These are phyloP conservation scores for Fusarium incarnatum DNA, from an alignment of 2,329 filamentous ascomycete species.

Conservation along the genomic window DNA sequence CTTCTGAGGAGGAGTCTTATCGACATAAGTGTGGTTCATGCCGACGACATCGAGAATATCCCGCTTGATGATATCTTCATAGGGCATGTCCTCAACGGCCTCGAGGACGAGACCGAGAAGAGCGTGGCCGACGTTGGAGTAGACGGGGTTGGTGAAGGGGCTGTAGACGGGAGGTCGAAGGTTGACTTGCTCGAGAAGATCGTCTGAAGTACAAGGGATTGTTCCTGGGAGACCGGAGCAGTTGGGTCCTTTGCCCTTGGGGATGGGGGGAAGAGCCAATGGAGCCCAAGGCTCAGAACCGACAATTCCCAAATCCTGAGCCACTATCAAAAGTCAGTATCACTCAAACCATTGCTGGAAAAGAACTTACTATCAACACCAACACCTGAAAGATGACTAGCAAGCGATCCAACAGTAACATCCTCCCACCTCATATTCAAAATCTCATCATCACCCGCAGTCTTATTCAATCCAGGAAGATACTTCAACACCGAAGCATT, in stretches of 20 bases:
- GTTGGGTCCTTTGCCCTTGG: slow-evolving; percentile 44
- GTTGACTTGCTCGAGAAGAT: slow-evolving; percentile 47
- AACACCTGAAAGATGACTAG: slow-evolving; percentile 60
- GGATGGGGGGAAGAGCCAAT: slow-evolving; percentile 50
- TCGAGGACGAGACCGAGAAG: slow-evolving; percentile 60
- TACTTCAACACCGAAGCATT: slow-evolving; percentile 60
- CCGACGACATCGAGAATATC: slow-evolving; percentile 56
- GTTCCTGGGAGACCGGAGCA: slow-evolving; percentile 54
- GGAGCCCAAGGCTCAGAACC: slow-evolving; percentile 44
- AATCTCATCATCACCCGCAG: slow-evolving; percentile 45
- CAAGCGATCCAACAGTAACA: slow-evolving; percentile 59
- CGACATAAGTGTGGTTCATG: slow-evolving; percentile 56
- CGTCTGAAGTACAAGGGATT: slow-evolving; percentile 47
- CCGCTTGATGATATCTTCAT: slow-evolving; percentile 54
- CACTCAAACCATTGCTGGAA: too few relatives aligned
- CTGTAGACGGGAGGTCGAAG: slow-evolving; percentile 54
- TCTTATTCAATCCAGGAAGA: slow-evolving; percentile 53
- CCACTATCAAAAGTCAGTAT: slow-evolving; percentile 43
- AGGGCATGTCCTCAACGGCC: slow-evolving; percentile 55
- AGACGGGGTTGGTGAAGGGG: slow-evolving; percentile 59
- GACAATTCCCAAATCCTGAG: slow-evolving; percentile 49
- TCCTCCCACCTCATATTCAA: slow-evolving; percentile 58
- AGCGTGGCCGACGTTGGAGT: slow-evolving; percentile 61
- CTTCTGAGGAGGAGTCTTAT: slow-evolving; percentile 48
- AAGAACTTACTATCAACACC: slow-evolving; percentile 50